Evolutionary conservation across 371 early-diverging fungal genomes (phyloP), one percentile per base, ranked within the genome.

Genomic region (Mortierella sp.): DNA sequence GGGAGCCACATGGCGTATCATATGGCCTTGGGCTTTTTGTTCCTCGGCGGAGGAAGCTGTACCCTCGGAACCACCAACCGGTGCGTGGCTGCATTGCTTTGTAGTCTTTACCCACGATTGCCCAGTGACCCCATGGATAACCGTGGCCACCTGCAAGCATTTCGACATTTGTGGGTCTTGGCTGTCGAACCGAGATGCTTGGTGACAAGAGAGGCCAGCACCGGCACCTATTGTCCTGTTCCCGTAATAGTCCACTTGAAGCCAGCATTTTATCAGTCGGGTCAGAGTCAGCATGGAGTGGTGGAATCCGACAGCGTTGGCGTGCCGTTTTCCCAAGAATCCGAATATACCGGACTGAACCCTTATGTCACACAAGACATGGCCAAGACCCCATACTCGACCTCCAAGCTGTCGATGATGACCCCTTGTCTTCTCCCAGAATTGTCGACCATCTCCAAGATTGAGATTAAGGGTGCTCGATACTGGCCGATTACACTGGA

Each of bases 121-220:
- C 96, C 97, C 0, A 88, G 83, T n/a, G 81, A 87, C 4, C 88
- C 92, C 0, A 83, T 81, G 13, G 97, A 97, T 83, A 96, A 97
- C 79, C 87, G 91, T 45, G 91, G 92, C 31, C 97, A 97, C 83
- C 75, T 96, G 52, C 97, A 98, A 82, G 93, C 94, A 0, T 93
- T 97, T 84, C 89, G 98, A 34, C 97, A 97, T 88, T 79, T 98
- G 47, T 98, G 98, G 98, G 93, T 93, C 0, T 80, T 97, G 54
- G 97, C 97, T 16, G 89, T 95, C 0, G 95, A 96, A 74, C 89
- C 91, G 14, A 90, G 97, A 44, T 95, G 95, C 87, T 81, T 97
- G 28, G 90, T 96, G 34, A 90, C 95, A 8, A 90, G 95, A 26
- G 96, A 97, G 75, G 93, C 93, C 5, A 89, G 79, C 16, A 91